Base-by-base conservation (phyloP, 768 basidiomycete species). In the Termitomyces heimii region DNA sequence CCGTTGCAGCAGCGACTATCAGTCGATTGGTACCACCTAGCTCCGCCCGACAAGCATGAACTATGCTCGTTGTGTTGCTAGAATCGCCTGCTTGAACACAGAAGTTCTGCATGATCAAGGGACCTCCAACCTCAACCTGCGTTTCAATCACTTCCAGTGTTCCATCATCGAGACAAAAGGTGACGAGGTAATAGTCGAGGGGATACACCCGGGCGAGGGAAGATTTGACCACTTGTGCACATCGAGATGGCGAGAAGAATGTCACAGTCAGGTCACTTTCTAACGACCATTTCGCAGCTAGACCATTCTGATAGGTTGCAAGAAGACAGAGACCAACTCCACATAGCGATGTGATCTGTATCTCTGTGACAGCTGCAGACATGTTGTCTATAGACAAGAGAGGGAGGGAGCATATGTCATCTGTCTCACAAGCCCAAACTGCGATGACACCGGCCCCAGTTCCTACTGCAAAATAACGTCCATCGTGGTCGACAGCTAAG, bases 391-490 rank as follows among this genome's bases (percentile, higher is more conserved):
- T 68, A 4, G 68, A 64, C 42, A 85, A 69, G 42, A 77, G 73
- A 6, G 78, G 76, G 22, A 75, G 68, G 20, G 71, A 63, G 32
- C 66, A 70, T 42, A 75, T 65, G 28, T 66, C 63, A 43, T 70
- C 74, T 51, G 72, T 73, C 6, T 71, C 71, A 50, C 90, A 68
- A n/a, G 70, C 70, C 84, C 84, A 94, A 14, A 86, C 70, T 37
- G 79, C 79, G 52, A 94, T 77, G 3, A 77, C 66, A 1, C 93
- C 92, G 0, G 77, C 75, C 14, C 79, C 77, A 14, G 89, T 91
- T 6, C 91, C 92, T 16, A 86, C 83, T 2, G 89, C 90, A 59
- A 85, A 83, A 62, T 80, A 79, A 22, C 75, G 68, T 3, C 89
- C 90, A 4, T 65, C 67, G 28, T 80, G 77, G 59, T 88, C 83